Evolutionary conservation across 2,329 filamentous ascomycete genomes (phyloP).

Genomic region (Diaporthe sp.): DNA sequence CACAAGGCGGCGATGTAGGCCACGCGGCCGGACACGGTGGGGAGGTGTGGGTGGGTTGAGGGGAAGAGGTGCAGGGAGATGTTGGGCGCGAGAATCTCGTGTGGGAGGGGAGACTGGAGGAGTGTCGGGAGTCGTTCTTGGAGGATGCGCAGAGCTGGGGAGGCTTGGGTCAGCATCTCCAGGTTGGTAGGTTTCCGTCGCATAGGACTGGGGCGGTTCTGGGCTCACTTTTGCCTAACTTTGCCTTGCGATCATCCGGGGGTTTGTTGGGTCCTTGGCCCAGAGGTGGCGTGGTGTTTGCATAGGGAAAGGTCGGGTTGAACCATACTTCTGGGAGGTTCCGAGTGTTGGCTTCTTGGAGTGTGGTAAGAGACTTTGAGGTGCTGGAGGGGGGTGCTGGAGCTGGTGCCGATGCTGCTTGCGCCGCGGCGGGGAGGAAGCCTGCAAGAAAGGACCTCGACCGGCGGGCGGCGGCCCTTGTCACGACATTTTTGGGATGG

Average conservation of each 20-base stretch:
- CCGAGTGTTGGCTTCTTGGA: slow-evolving; percentile 45
- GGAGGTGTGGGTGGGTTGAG: slow-evolving; percentile 87
- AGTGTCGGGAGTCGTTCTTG: slow-evolving; percentile 77
- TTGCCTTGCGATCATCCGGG: slow-evolving; percentile 70
- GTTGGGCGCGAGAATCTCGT: slow-evolving; percentile 82
- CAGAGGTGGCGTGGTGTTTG: slow-evolving; percentile 44
- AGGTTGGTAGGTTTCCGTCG: not conserved
- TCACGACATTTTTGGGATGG: slow-evolving; percentile 45
- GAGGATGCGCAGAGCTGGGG: slow-evolving; percentile 72
- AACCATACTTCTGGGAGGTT: slow-evolving; percentile 59
- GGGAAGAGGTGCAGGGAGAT: slow-evolving; percentile 80
- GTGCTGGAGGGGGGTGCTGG: slow-evolving; percentile 33
- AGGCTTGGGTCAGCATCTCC: not conserved
- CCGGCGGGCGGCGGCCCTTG: slow-evolving; percentile 45
- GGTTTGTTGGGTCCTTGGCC: slow-evolving; percentile 50
- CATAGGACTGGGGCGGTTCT: not conserved
- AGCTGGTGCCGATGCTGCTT: slow-evolving; percentile 36
- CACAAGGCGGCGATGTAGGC: slow-evolving; percentile 94
- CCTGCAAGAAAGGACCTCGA: slow-evolving; percentile 42
- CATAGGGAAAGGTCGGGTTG: slow-evolving; percentile 53
- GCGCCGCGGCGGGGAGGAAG: slow-evolving; percentile 33
- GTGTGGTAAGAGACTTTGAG: slow-evolving; percentile 41
- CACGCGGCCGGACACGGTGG: slow-evolving; percentile 90
- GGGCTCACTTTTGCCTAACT: slow-evolving; percentile 72
- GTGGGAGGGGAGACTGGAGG: slow-evolving; percentile 76